Base-by-base conservation (phyloP, 2,329 filamentous ascomycete species). In the Xylaria sp. region DNA sequence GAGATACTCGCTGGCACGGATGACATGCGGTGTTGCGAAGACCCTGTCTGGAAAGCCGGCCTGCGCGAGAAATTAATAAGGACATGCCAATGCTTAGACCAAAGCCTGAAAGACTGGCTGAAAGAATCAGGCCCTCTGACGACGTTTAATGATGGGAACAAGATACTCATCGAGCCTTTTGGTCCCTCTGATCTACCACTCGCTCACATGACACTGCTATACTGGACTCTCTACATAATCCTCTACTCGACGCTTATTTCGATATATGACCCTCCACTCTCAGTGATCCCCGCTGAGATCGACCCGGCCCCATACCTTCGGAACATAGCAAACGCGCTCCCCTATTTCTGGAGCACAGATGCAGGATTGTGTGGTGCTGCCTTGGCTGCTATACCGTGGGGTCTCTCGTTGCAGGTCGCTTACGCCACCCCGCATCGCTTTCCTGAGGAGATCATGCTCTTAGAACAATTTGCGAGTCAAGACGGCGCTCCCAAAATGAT, bases 1-100 rank as follows among this genome's bases (percentile, higher is more conserved):
- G 79, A 80, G 46, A 69, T 80, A 3, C 65, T 80, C 9, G 75
- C 76, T 7, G 78, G 80, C 12, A 68, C 77, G 1, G 79, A 81
- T 52, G 33, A 64, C 1, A 71, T 80, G 60, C 64, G 68, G 5
- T 57, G 52, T 12, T 76, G 71, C 33, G 43, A 64, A 28, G 66
- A 73, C 20, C 13, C 6, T n/a, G 9, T 25, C 0, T 18, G 28
- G 39, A 62, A 55, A 31, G 28, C 52, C 1, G 31, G 43, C 12
- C 7, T 64, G 33, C 49, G 43, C 15, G 23, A 13, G 2, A 20
- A 64, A 15, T 15, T 73, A 20, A 33, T 58, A 1, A 28, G n/a
- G 36, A 49, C 59, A 5, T 73, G 69, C 28, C 58, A 55, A 15
- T 15, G 51, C 10, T 25, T 72, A 18, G 68, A 72, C 12, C n/a